phyloP scores from a whole-genome alignment of 2,329 filamentous ascomycete genomes.

The Claviceps paspali region DNA sequence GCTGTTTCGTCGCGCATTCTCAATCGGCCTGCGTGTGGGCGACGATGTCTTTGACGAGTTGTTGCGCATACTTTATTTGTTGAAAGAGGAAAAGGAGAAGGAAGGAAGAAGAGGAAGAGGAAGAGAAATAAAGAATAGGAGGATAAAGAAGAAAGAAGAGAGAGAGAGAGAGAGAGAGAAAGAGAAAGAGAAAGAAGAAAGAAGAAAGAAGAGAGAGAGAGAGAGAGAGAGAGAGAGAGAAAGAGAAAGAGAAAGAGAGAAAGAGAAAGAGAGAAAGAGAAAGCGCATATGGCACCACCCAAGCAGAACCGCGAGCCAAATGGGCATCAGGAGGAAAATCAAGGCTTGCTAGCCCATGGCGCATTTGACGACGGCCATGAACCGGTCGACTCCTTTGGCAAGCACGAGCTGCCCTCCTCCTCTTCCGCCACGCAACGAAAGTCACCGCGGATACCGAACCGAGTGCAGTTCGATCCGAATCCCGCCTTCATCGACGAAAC shows the following conservation, averaged over 20 bases:
- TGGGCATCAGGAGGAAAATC: conserved; percentile 16
- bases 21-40: background rate
- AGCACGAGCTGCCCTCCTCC: conserved; percentile 2
- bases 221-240: too few relatives aligned
- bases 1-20: background rate
- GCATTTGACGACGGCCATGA: conserved; percentile 11
- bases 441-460: conserved; percentile 38
- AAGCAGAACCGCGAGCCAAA: conserved; percentile 16
- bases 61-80: background rate
- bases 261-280: too few relatives aligned
- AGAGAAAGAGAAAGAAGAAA: conserved; percentile 3
- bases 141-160: too few relatives aligned
- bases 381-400: conserved; percentile 9
- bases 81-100: background rate
- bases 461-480: conserved; percentile 57
- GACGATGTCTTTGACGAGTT: conserved; percentile 8
- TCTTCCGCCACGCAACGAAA: conserved; percentile 5
- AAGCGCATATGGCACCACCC: conserved; percentile 21
- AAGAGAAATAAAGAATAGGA: too few relatives aligned
- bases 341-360: conserved; percentile 14
- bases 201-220: too few relatives aligned
- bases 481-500: conserved; percentile 26
- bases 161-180: too few relatives aligned
- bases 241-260: too few relatives aligned
- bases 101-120: too few relatives aligned